Percentiles rank a stretch among this genome's conserved stretches.
Evolutionary conservation across 2,329 filamentous ascomycete species (phyloP).

Genomic region (Colletotrichum horii): DNA sequence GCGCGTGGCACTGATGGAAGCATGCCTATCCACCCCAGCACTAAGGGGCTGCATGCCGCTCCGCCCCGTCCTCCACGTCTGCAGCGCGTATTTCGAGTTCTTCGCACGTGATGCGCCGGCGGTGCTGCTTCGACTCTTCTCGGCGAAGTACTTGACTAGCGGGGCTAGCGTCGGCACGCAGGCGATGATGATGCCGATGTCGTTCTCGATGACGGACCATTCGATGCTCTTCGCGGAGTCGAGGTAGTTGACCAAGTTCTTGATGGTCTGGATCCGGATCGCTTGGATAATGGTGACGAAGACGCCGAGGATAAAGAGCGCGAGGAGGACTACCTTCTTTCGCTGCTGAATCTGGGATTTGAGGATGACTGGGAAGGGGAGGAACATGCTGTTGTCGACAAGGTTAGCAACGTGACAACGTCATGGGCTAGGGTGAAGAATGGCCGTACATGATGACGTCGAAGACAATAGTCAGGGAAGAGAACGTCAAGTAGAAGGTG

Average conservation of each 20-base stretch:
- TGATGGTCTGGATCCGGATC: slow-evolving; percentile 55
- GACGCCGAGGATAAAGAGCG: slow-evolving; percentile 52
- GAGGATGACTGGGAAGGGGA: slow-evolving; percentile 45
- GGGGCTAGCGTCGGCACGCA: slow-evolving; percentile 49
- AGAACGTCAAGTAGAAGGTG: slow-evolving; percentile 47
- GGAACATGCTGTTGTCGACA: slow-evolving; percentile 34
- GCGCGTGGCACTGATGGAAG: neutral
- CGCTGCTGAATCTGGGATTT: slow-evolving; percentile 39
- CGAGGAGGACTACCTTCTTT: slow-evolving; percentile 46
- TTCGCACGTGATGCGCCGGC: neutral
- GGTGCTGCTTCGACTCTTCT: slow-evolving; percentile 26
- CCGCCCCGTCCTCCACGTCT: slow-evolving; percentile 27
- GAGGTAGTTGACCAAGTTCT: slow-evolving; percentile 45
- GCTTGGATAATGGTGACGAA: slow-evolving; percentile 57
- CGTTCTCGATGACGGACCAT: slow-evolving; percentile 52
- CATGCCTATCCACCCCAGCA: neutral
- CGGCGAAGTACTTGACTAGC: slow-evolving; percentile 39
- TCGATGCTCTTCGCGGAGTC: slow-evolving; percentile 47
- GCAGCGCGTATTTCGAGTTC: slow-evolving; percentile 28
- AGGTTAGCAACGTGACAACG: accelerated
- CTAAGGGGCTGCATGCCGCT: slow-evolving; percentile 25
- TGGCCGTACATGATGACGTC: slow-evolving; percentile 42
- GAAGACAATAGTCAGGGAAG: slow-evolving; percentile 45
- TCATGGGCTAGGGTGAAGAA: neutral
- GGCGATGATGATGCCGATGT: slow-evolving; percentile 47